phyloP scores from a whole-genome alignment of 805 yeast genomes.

The Cyberlindnera americana region DNA sequence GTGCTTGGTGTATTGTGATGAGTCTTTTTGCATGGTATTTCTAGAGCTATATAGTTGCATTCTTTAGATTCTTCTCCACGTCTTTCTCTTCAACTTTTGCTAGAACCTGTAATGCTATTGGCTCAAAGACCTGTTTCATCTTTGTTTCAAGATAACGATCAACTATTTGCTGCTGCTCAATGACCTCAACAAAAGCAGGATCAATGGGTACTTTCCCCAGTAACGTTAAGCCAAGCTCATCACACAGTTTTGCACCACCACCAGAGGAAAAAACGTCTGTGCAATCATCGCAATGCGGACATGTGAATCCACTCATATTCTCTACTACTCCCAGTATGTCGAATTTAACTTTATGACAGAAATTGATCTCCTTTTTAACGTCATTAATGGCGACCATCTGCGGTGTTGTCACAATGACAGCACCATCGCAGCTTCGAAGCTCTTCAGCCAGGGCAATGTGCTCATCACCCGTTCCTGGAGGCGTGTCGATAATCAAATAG shows the following conservation, averaged over 20 bases:
- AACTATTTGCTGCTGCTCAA: conserved; percentile 52
- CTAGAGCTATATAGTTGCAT: background rate
- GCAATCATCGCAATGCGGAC: conserved; percentile 91
- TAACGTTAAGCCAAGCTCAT: conserved; percentile 56
- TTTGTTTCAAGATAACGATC: conserved; percentile 6
- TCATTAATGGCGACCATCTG: conserved; percentile 92
- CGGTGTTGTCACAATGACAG: conserved; percentile 94
- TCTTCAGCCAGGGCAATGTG: conserved; percentile 97
- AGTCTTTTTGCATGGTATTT: background rate
- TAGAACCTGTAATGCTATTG: conserved; percentile 10
- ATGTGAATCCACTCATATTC: conserved; percentile 94
- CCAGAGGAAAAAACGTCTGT: conserved; percentile 91
- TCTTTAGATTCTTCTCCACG: background rate
- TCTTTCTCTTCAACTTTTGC: conserved; percentile 6
- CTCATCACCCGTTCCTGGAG: conserved; percentile 98
- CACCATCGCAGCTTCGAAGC: conserved; percentile 79
- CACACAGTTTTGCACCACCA: conserved; percentile 79
- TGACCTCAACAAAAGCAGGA: conserved; percentile 81
- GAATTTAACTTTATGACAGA: conserved; percentile 82
- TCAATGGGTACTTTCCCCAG: conserved; percentile 92
- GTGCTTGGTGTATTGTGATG: conserved; percentile 1
- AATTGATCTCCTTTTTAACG: conserved; percentile 89
- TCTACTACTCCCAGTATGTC: conserved; percentile 83
- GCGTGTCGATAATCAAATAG: conserved; percentile 88
- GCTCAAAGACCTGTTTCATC: conserved; percentile 15